phyloP scores from a whole-genome alignment of 371 early-diverging fungal genomes.

The Mortierella sp. region DNA sequence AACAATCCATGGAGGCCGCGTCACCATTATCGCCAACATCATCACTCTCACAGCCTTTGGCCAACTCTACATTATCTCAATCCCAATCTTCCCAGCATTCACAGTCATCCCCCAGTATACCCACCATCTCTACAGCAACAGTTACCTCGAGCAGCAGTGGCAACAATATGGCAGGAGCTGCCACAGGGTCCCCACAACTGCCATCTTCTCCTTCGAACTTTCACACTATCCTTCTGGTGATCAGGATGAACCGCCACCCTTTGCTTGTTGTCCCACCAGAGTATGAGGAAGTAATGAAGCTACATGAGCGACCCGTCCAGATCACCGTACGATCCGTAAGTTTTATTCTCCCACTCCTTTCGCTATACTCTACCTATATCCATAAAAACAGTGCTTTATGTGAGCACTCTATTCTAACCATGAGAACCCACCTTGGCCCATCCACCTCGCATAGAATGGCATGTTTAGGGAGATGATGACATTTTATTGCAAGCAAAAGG shows the following conservation, averaged over 20 bases:
- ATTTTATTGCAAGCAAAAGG: conserved; percentile 23
- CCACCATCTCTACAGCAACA: neutral
- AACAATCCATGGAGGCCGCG: neutral
- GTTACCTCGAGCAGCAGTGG: neutral
- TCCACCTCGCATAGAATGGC: conserved; percentile 11
- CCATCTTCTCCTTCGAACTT: conserved; percentile 9
- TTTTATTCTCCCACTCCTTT: neutral
- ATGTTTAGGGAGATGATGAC: conserved; percentile 35
- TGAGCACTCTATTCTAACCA: neutral
- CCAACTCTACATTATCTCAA: neutral
- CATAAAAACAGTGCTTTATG: neutral
- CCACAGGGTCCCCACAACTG: neutral
- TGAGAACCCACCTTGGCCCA: neutral
- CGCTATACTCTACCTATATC: neutral
- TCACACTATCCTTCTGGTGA: neutral
- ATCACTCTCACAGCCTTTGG: neutral
- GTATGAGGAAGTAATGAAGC: neutral
- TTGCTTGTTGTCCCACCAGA: conserved; percentile 3
- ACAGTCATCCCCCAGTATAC: neutral
- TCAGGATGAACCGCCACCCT: conserved; percentile 15
- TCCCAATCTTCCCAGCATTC: neutral
- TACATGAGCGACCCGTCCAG: conserved; percentile 20
- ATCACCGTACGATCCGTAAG: conserved; percentile 36
- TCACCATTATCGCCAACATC: neutral
- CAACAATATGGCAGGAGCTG: neutral